Base-by-base conservation (phyloP, 73 alveolate species). In the Paramecium sexaurelia region DNA sequence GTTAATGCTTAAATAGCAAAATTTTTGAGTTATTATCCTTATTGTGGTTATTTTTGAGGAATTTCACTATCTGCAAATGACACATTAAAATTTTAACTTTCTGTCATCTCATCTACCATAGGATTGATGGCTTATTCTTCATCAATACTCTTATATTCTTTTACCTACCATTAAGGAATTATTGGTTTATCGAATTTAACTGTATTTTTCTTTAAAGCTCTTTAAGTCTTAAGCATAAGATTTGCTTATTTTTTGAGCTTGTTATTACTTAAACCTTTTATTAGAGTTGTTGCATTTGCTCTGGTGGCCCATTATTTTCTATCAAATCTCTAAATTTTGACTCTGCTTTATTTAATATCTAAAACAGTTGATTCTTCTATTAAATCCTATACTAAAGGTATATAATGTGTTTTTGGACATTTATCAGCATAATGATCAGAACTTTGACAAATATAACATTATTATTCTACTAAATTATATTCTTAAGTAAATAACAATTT, bases 371-470 rank as follows among this genome's bases (percentile, higher is more conserved):
- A 26, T 29, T 78, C 55, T 45, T 78, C 68, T 17, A 78, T 45
- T 13, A 78, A 33, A 13, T 41, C 55, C 8, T 37, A 2, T 2
- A 45, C 71, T 24, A 61, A 61, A 2, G 94, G 84, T 27, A 41
- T 35, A 11, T 88, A 69, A 67, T 88, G 94, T 9, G 87, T 88
- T 32, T 13, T 41, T 4, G 94, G 94, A 69, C 94, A 88, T n/a
- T 71, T 55, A 32, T 41, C 47, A 56, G 87, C 85, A 41, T 68
- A 88, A 22, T 88, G 94, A 6, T 88, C 87, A 9, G 41, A 10
- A 11, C 17, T 24, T 3, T 45, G 26, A 37, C 94, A 88, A 2
- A 85, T 88, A 17, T 43, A 68, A 43, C 94, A 88, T 88, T 67
- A 24, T 45, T 55, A 35, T 17, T 82, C 94, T 7, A 88, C 51